Evolutionary conservation across 805 yeast species (phyloP), one percentile per base, ranked within the genome.

Genomic region (Danielozyma ontarioensis): DNA sequence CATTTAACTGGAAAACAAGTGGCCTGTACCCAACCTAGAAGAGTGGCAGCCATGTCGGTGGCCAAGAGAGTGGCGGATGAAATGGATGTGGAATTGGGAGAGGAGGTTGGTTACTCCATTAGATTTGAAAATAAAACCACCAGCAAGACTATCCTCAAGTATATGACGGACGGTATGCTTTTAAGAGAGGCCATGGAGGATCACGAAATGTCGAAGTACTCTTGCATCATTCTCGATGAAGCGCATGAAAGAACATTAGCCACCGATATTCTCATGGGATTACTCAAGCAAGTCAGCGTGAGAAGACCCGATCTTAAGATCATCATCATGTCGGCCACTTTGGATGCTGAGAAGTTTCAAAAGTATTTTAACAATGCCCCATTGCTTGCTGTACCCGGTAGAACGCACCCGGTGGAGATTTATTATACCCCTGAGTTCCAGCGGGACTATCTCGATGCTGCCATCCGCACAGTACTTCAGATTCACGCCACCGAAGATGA

Each of bases 121-220:
- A 82, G 98, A 68, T 90, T 90, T 55, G 97, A 93, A 48, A 89
- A 90, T 62, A 85, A 77, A 48, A 85, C 96, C 2, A 69, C 83
- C 26, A 70, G 72, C 34, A 83, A 78, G 46, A 90, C 98, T 4
- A 74, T 89, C 24, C 68, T 90, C 51, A 87, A 88, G 62, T 90
- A 93, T 67, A 86, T 90, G 97, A 90, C 98, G 8, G 98, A 90
- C 68, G 98, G 98, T 79, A 89, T 90, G 97, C 72, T 90, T 33
- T 68, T 90, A 46, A 76, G 97, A 53, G 98, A 90, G 63, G 97
- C 97, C 18, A 89, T 93, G 97, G 93, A 83, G 44, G 98, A 90
- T 56, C 96, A 87, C 47, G 75, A 80, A 39, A 69, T 90, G 56
- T 62, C 66, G 4, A 71, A 82, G 44, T 90, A 90, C 59, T 82